phyloP scores from a whole-genome alignment of 805 yeast species.

The Ogataea ganodermae region DNA sequence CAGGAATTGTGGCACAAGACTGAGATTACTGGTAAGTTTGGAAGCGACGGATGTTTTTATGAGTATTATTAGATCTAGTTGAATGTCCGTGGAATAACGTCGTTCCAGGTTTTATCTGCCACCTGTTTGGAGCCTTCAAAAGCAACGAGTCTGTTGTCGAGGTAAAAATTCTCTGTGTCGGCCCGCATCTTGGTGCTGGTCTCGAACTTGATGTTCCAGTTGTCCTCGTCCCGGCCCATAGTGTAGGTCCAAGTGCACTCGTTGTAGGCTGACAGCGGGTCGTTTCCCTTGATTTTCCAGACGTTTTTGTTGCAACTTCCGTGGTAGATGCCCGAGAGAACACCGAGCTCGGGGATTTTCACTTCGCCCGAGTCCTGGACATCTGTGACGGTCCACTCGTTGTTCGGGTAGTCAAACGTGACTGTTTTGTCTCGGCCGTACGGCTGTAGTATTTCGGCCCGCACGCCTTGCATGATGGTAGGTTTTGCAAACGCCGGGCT shows the following conservation, averaged over 20 bases:
- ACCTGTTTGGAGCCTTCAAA: conserved; percentile 36
- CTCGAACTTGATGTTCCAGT: conserved; percentile 41
- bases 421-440: conserved; percentile 32
- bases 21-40: conserved; percentile 59
- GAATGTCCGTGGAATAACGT: conserved; percentile 37
- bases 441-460: conserved; percentile 28
- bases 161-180: conserved; percentile 36
- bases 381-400: conserved; percentile 38
- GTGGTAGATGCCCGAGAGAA: conserved; percentile 40
- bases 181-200: conserved; percentile 35
- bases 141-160: conserved; percentile 38
- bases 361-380: conserved; percentile 40
- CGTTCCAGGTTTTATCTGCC: conserved; percentile 38
- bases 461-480: conserved; percentile 33
- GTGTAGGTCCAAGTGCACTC: conserved; percentile 43
- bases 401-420: conserved; percentile 36
- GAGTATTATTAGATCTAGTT: conserved; percentile 25
- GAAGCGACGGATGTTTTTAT: conserved; percentile 73
- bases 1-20: conserved; percentile 53
- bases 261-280: conserved; percentile 43
- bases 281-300: conserved; percentile 39
- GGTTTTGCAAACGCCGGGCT: conserved; percentile 34
- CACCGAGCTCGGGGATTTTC: conserved; percentile 35
- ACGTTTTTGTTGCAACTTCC: conserved; percentile 43
- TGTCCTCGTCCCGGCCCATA: conserved; percentile 43